phyloP scores from a whole-genome alignment of 345 rosid genomes.

The Murraya koenigii region DNA sequence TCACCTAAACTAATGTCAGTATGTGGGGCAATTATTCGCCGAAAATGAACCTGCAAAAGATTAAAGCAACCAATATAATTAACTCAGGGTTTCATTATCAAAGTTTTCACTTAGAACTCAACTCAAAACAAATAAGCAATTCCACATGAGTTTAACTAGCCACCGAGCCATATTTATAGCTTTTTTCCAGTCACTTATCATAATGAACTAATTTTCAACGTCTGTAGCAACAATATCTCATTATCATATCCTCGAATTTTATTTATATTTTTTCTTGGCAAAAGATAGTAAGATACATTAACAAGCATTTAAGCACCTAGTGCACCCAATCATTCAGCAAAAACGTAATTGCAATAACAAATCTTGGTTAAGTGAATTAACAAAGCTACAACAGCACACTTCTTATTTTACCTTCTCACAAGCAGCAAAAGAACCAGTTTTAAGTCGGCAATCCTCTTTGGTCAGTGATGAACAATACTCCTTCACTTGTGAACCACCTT shows the following conservation, averaged over 20 bases:
- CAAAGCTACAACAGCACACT: background rate
- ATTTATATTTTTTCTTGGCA: too few species aligned
- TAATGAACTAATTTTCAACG: background rate
- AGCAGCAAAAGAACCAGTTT: constrained; percentile 72
- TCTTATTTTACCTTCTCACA: constrained; percentile 76
- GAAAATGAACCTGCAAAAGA: constrained; percentile 81
- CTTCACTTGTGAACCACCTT: constrained; percentile 97
- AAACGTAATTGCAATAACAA: background rate
- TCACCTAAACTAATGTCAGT: constrained; percentile 92
- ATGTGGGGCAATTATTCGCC: constrained; percentile 91
- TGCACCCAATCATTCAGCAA: background rate
- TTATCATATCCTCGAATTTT: background rate
- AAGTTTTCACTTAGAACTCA: constrained; percentile 2
- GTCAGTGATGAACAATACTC: constrained; percentile 90
- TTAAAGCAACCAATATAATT: background rate
- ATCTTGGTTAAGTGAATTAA: background rate
- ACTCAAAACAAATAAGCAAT: background rate
- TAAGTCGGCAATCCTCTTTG: constrained; percentile 92
- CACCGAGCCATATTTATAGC: background rate
- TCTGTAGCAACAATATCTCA: background rate
- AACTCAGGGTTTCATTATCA: background rate
- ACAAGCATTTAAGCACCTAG: background rate
- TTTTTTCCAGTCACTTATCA: background rate
- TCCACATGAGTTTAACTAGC: background rate
- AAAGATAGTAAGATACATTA: background rate